Evolutionary conservation across 371 early-diverging fungal species (phyloP).

Genomic region (Saksenaea vasiformis): DNA sequence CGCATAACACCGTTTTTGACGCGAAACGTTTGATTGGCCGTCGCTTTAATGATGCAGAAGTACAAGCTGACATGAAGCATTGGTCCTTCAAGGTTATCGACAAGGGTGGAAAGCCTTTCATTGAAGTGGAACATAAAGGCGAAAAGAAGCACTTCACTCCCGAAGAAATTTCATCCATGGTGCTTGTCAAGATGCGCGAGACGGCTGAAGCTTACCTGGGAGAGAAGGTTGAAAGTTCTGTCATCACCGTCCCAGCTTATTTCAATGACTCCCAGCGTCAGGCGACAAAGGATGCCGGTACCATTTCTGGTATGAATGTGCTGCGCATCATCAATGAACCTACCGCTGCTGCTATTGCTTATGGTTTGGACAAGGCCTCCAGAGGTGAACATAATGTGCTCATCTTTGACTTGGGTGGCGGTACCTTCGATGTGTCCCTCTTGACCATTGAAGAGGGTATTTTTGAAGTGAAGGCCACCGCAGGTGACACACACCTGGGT

Average conservation of each 20-base stretch:
- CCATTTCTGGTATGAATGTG: conserved; percentile 77
- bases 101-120: conserved; percentile 88
- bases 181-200: conserved; percentile 91
- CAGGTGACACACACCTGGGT: conserved; percentile 94
- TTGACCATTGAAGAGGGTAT: conserved; percentile 85
- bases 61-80: conserved; percentile 79
- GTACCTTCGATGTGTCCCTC: conserved; percentile 94
- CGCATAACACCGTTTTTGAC: conserved; percentile 86
- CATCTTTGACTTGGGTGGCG: conserved; percentile 94
- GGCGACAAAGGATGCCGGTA: conserved; percentile 80
- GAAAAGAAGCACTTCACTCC: conserved; percentile 86
- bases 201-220: conserved; percentile 87
- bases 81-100: conserved; percentile 87
- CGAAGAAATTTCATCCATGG: conserved; percentile 80
- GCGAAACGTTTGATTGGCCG: conserved; percentile 95
- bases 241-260: conserved; percentile 66
- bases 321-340: conserved; percentile 92
- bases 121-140: conserved; percentile 64
- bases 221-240: conserved; percentile 81
- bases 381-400: conserved; percentile 79
- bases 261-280: conserved; percentile 83
- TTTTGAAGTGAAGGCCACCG: conserved; percentile 92
- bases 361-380: conserved; percentile 79
- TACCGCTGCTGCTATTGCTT: conserved; percentile 92
- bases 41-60: conserved; percentile 79